Base-by-base conservation (phyloP, 495 filamentous ascomycete species). In the Neurospora tetrasperma region DNA sequence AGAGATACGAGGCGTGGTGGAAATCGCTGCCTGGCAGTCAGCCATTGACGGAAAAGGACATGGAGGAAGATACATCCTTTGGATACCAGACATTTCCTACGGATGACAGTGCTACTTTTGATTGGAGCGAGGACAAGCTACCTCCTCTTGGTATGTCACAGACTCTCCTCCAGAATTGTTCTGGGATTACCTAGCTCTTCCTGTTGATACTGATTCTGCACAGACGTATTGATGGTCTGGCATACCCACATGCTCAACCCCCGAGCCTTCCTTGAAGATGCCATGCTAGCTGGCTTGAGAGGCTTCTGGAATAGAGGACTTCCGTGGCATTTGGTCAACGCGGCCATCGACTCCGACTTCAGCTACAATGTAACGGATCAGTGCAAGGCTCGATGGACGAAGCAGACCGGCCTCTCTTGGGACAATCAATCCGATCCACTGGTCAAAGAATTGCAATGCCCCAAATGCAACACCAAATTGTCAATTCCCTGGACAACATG, bases 181-280 rank as follows among this genome's bases (percentile, higher is more conserved):
- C 11, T 59, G 11, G 20, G 23, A 23, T 23, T 12, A 27, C 27
- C 27, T 27, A 23, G 68, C 20, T 41, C 4, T 23, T 20, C 27
- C 11, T n/a, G 54, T 10, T 43, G 31, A 12, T n/a, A 31, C 27
- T 79, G 39, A 79, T 73, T 70, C 72, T 70, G 42, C 38, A 2
- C 76, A 90, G 93, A 97, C 78, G 89, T 97, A 3, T 81, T 97
- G 62, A 93, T 97, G 92, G 92, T 96, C 1, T 96, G 92, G 93
- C 94, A 97, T 80, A 84, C 91, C 1, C 92, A 93, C 75, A 90
- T 94, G 89, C 87, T 97, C 4, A 96, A 95, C 74, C 94, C 94
- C 3, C 84, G 91, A 39, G 83, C 84, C 59, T 97, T 90, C 78
- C 86, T 93, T 4, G 93, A 97, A 75, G 94, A 97, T 78, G 90